These are phyloP conservation scores for Leucosporidium scottii DNA, from an alignment of 768 basidiomycete genomes.

Conservation along the genomic window DNA sequence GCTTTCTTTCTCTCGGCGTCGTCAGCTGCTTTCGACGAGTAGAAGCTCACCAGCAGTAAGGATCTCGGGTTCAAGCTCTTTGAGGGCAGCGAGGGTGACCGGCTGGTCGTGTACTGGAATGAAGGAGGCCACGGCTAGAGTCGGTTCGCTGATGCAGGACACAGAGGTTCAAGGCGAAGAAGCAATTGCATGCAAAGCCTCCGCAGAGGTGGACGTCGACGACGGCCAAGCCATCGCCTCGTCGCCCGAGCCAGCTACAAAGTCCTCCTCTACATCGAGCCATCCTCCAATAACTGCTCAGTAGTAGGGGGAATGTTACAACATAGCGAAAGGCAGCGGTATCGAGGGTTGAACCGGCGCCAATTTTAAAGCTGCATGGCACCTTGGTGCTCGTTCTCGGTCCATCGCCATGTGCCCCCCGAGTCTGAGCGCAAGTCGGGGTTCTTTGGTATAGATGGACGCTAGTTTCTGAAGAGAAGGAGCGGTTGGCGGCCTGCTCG, in stretches of 20 bases:
- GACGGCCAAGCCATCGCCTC: neutral
- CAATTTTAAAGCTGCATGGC: neutral
- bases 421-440: neutral
- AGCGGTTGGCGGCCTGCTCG: neutral
- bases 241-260: neutral
- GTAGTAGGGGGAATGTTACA: neutral
- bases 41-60: slow-evolving; percentile 12
- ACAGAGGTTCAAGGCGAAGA: neutral
- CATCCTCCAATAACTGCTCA: neutral
- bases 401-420: neutral
- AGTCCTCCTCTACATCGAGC: neutral
- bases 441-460: neutral
- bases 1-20: no score
- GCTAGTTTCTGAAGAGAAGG: slow-evolving; percentile 9
- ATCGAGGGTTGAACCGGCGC: neutral
- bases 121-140: slow-evolving; percentile 3
- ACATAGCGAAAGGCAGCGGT: neutral
- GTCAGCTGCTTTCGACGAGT: neutral
- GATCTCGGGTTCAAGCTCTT: slow-evolving; percentile 20
- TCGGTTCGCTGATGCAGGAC: neutral
- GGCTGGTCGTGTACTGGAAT: slow-evolving; percentile 15
- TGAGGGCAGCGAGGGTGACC: slow-evolving; percentile 23
- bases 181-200: neutral
- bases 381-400: neutral
- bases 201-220: neutral